Conservation (phyloP, 202 grass and related monocot genomes). For the Schoenoplectus tabernaemontani region DNA sequence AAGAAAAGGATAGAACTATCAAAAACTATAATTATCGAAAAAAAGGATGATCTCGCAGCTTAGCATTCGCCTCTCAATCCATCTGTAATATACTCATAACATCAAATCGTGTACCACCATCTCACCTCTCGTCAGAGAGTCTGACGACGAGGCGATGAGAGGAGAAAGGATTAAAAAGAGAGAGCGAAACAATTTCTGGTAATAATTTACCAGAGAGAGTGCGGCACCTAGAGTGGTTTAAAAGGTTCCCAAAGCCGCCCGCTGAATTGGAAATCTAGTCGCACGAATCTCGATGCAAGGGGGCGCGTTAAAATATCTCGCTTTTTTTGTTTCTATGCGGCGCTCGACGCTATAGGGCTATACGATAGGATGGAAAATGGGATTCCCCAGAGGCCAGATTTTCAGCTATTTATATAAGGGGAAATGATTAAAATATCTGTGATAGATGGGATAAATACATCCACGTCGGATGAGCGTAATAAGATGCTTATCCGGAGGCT, state of each 20-base stretch:
- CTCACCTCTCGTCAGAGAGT: constrained; percentile 1
- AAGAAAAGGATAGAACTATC: background rate
- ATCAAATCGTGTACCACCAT: background rate
- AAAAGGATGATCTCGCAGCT: background rate
- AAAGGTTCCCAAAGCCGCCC: constrained; percentile 5
- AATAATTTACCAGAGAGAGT: background rate
- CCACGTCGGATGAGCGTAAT: background rate
- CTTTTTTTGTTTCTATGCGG: background rate
- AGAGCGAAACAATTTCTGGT: background rate
- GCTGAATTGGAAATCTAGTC: background rate
- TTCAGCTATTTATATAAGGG: background rate
- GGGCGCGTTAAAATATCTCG: background rate
- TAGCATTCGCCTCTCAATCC: constrained; percentile 13
- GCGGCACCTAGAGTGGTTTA: background rate
- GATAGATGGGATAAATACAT: background rate
- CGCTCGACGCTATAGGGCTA: background rate
- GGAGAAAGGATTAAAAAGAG: background rate
- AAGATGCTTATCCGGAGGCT: background rate
- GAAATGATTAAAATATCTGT: background rate
- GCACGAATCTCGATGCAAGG: background rate
- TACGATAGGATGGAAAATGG: background rate
- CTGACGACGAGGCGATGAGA: constrained; percentile 11
- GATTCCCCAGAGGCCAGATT: background rate
- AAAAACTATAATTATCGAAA: background rate
- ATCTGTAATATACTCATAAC: background rate